Percentiles rank a stretch among this genome's conserved stretches.
These are phyloP conservation scores for Thielaviopsis musarum DNA, from an alignment of 2,329 filamentous ascomycete species.

Conservation along the genomic window DNA sequence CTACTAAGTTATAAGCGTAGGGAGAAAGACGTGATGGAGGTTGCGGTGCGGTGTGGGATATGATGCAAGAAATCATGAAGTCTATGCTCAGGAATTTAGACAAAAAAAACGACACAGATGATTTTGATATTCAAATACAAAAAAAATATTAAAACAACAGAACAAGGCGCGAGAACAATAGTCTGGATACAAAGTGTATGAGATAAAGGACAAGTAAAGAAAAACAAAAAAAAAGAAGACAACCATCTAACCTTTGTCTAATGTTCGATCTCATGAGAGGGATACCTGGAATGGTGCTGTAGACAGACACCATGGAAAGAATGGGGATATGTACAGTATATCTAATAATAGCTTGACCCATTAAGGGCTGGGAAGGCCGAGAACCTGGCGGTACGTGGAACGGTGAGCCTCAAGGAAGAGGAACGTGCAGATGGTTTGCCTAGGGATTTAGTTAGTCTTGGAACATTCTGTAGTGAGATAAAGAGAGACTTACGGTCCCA, in stretches of 20 bases:
- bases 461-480: neutral
- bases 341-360: slow-evolving; percentile 14
- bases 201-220: neutral
- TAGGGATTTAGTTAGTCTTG: slow-evolving; percentile 15
- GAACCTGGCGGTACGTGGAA: slow-evolving; percentile 48
- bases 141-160: neutral
- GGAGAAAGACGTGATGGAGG: too few species aligned
- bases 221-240: neutral
- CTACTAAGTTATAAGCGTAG: too few species aligned
- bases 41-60: too few species aligned
- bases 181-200: too few species aligned
- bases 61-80: too few species aligned
- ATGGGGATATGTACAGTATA: slow-evolving; percentile 7
- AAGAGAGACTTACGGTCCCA: slow-evolving; percentile 38
- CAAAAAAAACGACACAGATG: neutral
- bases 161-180: neutral
- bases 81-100: neutral
- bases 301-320: neutral
- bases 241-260: too few species aligned
- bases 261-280: too few species aligned
- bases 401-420: slow-evolving; percentile 78
- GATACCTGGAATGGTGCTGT: neutral
- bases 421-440: slow-evolving; percentile 75
- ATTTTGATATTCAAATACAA: too few species aligned
- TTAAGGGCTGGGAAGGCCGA: slow-evolving; percentile 21